Evolutionary conservation across 441 rosid genomes (phyloP), one percentile per base, ranked within the genome.

Genomic region (Erodium texanum): DNA sequence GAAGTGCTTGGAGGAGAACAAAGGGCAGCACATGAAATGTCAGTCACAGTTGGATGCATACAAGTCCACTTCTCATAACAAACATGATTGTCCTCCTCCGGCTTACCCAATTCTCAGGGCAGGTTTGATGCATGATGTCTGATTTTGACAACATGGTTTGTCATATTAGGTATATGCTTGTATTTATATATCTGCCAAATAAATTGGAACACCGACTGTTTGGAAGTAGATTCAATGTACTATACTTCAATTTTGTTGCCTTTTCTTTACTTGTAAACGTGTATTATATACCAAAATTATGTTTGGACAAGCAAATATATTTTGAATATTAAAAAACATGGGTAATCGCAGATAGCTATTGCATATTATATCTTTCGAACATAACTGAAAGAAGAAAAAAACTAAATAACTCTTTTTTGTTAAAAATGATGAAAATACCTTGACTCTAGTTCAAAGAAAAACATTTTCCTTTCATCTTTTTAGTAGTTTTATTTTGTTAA

Each of bases 1-100:
- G 64, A 59, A 59, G 64, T 59, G 64, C 27, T 59, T 59, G 64
- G 64, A 59, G 10, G 64, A 59, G 64, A 59, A 59, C 15, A 59
- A 59, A 22, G 64, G 64, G 5, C n/a, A 23, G n/a, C 64, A 59
- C 24, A 59, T 59, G 29, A 59, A 59, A 59, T 59, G 64, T 5
- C 64, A 59, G 32, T 22, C 64, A 23, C 64, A 59, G 64, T 59
- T 59, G 27, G 64, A 59, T 59, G 64, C 64, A 11, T 59, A 59
- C 11, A 59, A 23, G n/a, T 59, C n/a, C 32, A 22, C 64, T 59
- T 59, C 64, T 59, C 64, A 59, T 59, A 38, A 38, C 10, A 38
- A 9, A 38, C 38, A 34, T 7, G 38, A 34, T 34, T 34, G 38
- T 10, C 62, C 62, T 20, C 24, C 62, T 58, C 27, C 62, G 12